Base-by-base conservation (phyloP, 371 early-diverging fungal species). In the Rhizomucor miehei region DNA sequence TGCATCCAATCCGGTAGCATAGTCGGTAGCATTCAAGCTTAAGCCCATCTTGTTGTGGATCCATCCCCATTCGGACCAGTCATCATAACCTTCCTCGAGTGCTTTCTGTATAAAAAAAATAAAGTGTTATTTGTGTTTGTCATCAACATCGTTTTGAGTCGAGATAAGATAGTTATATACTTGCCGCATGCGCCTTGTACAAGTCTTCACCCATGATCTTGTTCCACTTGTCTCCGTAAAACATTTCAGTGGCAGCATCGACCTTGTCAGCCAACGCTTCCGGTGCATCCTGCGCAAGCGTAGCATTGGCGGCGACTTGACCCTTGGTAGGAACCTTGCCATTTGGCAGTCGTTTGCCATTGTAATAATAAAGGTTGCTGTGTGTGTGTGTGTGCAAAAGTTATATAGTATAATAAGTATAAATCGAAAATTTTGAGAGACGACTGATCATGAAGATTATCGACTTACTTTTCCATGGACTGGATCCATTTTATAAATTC, bases 401-500 rank as follows among this genome's bases (percentile, higher is more conserved):
- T n/a, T n/a, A n/a, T n/a, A n/a, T n/a, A n/a, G n/a, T n/a, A n/a
- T n/a, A n/a, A n/a, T n/a, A n/a, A n/a, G n/a, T n/a, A n/a, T n/a
- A n/a, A n/a, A n/a, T n/a, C n/a, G n/a, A n/a, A 12, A 47, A 19
- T 14, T 13, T 43, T 19, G 10, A 16, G 8, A 44, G 17, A 16
- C 1, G 10, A 29, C 1, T 8, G 9, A 45, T 45, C 13, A 17
- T 14, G 13, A 39, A 13, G 12, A 36, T n/a, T n/a, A n/a, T 38
- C 16, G 6, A 48, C 62, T 53, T 62, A 68, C 69, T 65, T 68
- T 10, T 54, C 39, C 10, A 50, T 53, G 16, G 54, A 48, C 29
- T 66, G 66, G 21, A 63, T 56, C 64, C 64, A 70, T 20, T 63
- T 56, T 38, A 70, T 66, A 44, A 66, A 66, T 12, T 70, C 67